phyloP scores from a whole-genome alignment of 208 protist species.

The Giardia muris region DNA sequence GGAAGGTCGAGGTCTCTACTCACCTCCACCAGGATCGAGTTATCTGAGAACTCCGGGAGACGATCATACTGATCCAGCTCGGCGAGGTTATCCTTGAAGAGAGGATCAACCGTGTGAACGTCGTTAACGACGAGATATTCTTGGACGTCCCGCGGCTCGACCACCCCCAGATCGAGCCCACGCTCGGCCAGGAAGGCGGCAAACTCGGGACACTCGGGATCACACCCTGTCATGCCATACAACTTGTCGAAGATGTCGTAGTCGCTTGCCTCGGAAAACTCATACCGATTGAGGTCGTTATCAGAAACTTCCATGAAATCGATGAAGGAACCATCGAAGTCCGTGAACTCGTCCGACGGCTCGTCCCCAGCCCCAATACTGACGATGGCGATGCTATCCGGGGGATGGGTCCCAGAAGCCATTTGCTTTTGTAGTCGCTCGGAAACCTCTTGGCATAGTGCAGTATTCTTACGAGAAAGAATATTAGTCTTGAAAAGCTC shows the following conservation, averaged over 20 bases:
- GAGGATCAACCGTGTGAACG: too few species aligned
- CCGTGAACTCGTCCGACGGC: neutral
- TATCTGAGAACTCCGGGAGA: too few species aligned
- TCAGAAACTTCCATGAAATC: neutral
- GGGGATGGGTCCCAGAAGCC: neutral
- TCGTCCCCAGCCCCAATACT: neutral
- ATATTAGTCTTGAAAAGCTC: neutral
- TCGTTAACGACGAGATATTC: too few species aligned
- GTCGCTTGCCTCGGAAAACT: neutral
- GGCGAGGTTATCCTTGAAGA: too few species aligned
- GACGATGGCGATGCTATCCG: neutral
- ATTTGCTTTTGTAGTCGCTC: neutral
- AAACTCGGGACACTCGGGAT: too few species aligned
- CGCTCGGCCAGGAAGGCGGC: too few species aligned
- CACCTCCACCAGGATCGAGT: too few species aligned
- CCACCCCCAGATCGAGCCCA: too few species aligned
- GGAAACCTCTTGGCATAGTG: neutral
- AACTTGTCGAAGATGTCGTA: neutral
- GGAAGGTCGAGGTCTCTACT: too few species aligned
- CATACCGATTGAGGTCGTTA: neutral
- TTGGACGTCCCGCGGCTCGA: too few species aligned
- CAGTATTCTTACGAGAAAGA: neutral
- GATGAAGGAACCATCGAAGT: neutral
- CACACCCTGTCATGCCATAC: too few species aligned
- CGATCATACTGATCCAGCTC: too few species aligned